Conservation (phyloP, 106 monocot species). For the Posidonia australis region DNA sequence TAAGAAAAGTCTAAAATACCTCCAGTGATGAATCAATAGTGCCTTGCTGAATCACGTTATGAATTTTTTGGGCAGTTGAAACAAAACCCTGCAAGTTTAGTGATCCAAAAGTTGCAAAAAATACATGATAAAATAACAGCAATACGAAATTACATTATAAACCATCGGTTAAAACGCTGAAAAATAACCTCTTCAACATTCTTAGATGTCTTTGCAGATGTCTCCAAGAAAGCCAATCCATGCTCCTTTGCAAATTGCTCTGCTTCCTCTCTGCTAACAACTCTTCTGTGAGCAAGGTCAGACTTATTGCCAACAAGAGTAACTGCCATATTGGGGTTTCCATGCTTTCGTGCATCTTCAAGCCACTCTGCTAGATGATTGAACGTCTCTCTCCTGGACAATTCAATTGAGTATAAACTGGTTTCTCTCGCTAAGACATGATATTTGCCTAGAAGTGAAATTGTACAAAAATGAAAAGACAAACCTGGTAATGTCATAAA, state of each 20-base stretch:
- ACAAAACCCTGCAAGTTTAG: too few species aligned
- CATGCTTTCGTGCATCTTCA: constrained; percentile 75
- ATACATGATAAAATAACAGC: too few species aligned
- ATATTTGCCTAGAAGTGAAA: too few species aligned
- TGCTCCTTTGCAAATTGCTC: constrained; percentile 28
- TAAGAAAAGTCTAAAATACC: too few species aligned
- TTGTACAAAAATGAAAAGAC: background rate
- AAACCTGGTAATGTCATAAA: constrained; percentile 85
- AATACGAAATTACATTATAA: too few species aligned
- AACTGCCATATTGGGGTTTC: constrained; percentile 68
- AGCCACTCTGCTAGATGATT: constrained; percentile 79
- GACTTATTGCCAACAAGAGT: constrained; percentile 73
- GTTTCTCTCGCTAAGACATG: too few species aligned
- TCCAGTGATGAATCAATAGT: too few species aligned
- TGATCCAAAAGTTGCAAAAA: too few species aligned
- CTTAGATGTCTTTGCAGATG: constrained; percentile 26
- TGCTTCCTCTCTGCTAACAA: constrained; percentile 54
- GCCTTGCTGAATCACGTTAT: too few species aligned
- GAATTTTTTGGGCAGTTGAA: too few species aligned
- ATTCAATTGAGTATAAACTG: too few species aligned
- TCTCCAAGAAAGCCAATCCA: constrained; percentile 29
- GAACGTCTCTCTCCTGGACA: constrained; percentile 76
- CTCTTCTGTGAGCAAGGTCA: constrained; percentile 55
- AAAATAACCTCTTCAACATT: constrained; percentile 36
- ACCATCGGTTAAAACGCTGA: too few species aligned